Conservation (phyloP, 257 asterid genomes). For the Solanum pennellii region DNA sequence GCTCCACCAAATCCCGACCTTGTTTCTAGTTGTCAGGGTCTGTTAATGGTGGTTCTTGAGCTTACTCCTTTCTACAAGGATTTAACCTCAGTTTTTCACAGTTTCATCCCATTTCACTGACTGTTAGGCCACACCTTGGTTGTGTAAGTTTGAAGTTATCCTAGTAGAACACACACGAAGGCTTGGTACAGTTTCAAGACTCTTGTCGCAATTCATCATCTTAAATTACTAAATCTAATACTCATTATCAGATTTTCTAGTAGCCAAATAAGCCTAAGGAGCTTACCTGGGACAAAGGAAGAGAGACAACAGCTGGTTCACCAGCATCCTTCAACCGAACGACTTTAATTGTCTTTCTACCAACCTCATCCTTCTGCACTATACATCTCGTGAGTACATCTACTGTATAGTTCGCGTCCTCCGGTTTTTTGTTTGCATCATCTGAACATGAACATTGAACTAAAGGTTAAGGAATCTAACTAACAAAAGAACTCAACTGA, state of each 20-base stretch:
- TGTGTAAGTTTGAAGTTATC: neutral
- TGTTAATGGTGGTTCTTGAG: neutral
- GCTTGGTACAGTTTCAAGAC: neutral
- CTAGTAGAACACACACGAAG: neutral
- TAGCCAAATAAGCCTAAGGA: conserved; percentile 2
- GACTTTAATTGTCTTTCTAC: conserved; percentile 45
- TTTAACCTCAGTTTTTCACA: neutral
- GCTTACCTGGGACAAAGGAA: conserved; percentile 81
- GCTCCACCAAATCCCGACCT: neutral
- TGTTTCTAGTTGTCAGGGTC: neutral
- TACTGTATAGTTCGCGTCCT: conserved; percentile 71
- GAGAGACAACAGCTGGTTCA: conserved; percentile 73
- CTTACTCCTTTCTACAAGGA: neutral
- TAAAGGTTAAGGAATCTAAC: neutral
- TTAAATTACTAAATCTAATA: neutral
- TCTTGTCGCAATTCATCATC: neutral
- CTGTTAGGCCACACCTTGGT: neutral
- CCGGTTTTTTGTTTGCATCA: conserved; percentile 67
- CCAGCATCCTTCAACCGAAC: conserved; percentile 72
- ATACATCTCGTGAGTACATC: conserved; percentile 83
- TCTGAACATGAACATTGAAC: conserved; percentile 31
- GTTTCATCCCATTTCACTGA: neutral
- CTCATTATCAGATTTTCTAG: neutral
- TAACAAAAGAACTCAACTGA: neutral
- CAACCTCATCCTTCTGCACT: conserved; percentile 58